A percentile compares a stretch with the other conserved stretches of the same genome.
Conservation (phyloP, 108 stramenopile genomes). For the Cyclotella atomus region DNA sequence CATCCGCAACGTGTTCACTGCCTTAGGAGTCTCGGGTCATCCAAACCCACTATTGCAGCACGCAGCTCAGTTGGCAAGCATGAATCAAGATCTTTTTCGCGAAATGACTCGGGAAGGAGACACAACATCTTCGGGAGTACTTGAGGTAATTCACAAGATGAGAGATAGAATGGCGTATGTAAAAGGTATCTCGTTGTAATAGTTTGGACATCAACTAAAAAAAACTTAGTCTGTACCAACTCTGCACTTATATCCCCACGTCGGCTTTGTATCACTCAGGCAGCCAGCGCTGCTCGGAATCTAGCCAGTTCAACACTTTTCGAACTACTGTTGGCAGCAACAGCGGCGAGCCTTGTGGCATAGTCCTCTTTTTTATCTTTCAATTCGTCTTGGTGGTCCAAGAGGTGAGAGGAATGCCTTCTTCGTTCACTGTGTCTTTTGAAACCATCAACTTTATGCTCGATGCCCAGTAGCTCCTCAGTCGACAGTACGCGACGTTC, state of each 20-base stretch:
- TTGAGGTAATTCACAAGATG: conserved; percentile 53
- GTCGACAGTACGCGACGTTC: not conserved
- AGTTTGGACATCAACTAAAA: not conserved
- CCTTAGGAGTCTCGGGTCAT: conserved; percentile 81
- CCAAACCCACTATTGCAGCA: conserved; percentile 82
- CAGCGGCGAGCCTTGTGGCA: not conserved
- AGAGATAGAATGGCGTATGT: conserved; percentile 48
- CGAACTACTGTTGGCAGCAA: not conserved
- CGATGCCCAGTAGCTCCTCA: not conserved
- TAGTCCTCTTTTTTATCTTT: not conserved
- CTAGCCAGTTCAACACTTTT: not conserved
- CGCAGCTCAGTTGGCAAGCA: conserved; percentile 52
- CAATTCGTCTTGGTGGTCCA: not conserved
- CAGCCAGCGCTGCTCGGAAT: not conserved
- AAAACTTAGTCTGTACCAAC: not conserved
- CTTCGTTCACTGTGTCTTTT: not conserved
- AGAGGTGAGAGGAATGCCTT: not conserved
- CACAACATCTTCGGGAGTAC: conserved; percentile 32
- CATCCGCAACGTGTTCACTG: conserved; percentile 81
- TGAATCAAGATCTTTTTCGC: conserved; percentile 55
- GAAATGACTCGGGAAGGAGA: conserved; percentile 44
- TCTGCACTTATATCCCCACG: not conserved
- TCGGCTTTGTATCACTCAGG: not conserved
- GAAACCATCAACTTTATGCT: not conserved
- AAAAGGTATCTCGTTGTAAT: conserved; percentile 17